Percentiles rank a stretch among this genome's conserved stretches.
Conservation (phyloP, 2,329 filamentous ascomycete species). For the Fusarium algeriense region DNA sequence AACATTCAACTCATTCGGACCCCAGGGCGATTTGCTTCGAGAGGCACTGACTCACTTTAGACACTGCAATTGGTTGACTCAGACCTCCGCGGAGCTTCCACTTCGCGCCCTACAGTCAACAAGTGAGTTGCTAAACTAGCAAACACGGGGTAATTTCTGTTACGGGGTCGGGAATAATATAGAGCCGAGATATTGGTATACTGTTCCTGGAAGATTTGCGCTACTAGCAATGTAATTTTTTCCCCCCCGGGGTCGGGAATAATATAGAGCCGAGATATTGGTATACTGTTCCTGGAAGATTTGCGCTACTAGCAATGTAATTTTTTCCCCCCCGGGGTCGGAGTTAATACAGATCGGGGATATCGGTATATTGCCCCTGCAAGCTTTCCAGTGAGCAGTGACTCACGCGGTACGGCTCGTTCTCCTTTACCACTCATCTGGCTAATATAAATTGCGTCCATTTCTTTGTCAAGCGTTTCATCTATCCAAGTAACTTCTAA, state of each 20-base stretch:
- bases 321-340: neutral
- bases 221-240: neutral
- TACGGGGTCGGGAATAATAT: neutral
- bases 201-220: neutral
- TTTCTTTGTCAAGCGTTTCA: too few relatives aligned
- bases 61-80: too few relatives aligned
- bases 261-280: too few relatives aligned
- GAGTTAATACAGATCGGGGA: too few relatives aligned
- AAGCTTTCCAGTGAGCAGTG: neutral
- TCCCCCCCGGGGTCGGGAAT: too few relatives aligned
- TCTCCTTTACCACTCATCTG: too few relatives aligned
- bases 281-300: neutral
- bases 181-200: neutral
- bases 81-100: too few relatives aligned
- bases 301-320: neutral
- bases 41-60: too few relatives aligned
- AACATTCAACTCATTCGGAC: too few relatives aligned
- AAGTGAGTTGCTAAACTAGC: neutral
- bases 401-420: neutral
- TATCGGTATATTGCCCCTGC: neutral
- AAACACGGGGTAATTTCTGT: too few relatives aligned
- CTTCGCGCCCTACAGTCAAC: neutral
- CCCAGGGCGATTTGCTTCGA: too few relatives aligned
- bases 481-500: rapidly evolving
- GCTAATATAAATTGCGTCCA: neutral